phyloP scores from a whole-genome alignment of 805 yeast species.

The Suhomyces emberorum region DNA sequence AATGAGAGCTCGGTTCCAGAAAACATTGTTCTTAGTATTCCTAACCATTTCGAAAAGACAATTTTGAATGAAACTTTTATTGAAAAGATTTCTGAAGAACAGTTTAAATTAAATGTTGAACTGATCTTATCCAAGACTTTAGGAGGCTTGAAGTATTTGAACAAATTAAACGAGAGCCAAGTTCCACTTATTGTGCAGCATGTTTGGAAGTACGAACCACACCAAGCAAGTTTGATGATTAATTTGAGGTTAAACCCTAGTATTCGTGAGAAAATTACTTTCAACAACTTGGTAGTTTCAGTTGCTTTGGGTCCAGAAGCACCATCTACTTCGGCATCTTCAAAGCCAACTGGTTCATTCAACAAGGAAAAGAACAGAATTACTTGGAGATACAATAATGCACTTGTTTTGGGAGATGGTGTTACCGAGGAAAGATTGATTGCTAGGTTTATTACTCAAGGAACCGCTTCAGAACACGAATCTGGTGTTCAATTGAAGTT shows the following conservation, averaged over 20 bases:
- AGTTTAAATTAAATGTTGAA: conserved; percentile 44
- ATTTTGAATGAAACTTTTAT: conserved; percentile 40
- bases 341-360: conserved; percentile 91
- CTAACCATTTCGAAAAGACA: conserved; percentile 48
- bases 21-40: conserved; percentile 37
- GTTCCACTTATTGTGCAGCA: conserved; percentile 76
- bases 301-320: conserved; percentile 60
- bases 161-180: conserved; percentile 38
- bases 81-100: conserved; percentile 23
- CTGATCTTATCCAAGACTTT: conserved; percentile 61
- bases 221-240: conserved; percentile 82
- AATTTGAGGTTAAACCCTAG: conserved; percentile 58
- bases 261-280: conserved; percentile 32
- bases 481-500: conserved; percentile 73
- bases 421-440: conserved; percentile 62
- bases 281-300: conserved; percentile 60
- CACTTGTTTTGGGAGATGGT: conserved; percentile 34
- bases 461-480: conserved; percentile 65
- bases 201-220: conserved; percentile 84
- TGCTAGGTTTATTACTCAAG: conserved; percentile 81
- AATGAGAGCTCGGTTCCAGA: conserved; percentile 16
- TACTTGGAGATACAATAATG: conserved; percentile 67
- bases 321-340: conserved; percentile 67
- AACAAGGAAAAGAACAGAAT: conserved; percentile 82
- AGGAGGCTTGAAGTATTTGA: conserved; percentile 77